Evolutionary conservation across 2,329 filamentous ascomycete species (phyloP).

Genomic region (Cucurbitaria berberidis): DNA sequence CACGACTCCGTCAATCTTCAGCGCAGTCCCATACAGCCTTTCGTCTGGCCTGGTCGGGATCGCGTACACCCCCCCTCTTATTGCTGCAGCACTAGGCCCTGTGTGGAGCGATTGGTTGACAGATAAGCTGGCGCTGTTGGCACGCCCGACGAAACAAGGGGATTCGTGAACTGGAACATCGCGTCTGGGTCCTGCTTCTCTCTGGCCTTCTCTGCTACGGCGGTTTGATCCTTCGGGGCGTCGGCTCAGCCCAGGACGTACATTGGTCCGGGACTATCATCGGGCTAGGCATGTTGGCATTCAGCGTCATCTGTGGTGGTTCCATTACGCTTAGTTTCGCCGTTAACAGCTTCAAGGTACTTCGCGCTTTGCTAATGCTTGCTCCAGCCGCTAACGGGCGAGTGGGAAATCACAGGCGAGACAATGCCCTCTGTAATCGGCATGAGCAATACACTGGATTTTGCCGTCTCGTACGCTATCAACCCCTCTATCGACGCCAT

Average conservation of each 20-base stretch:
- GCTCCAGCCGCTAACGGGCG: neutral
- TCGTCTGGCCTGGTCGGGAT: neutral
- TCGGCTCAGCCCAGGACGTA: neutral
- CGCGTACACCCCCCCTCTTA: neutral
- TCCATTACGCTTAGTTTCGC: neutral
- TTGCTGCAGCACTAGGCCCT: neutral
- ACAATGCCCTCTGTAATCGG: slow-evolving; percentile 2
- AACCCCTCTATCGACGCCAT: slow-evolving; percentile 1
- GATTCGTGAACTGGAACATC: neutral
- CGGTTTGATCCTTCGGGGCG: neutral
- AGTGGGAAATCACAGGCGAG: neutral
- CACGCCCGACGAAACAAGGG: neutral
- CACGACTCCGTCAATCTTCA: neutral
- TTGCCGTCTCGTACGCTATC: slow-evolving; percentile 2
- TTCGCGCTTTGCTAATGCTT: neutral
- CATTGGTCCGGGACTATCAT: neutral
- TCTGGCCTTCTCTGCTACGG: neutral
- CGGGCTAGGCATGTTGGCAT: neutral
- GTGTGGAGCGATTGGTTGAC: neutral
- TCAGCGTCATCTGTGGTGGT: neutral
- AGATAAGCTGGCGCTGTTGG: neutral
- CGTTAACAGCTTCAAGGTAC: neutral
- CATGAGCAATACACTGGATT: slow-evolving; percentile 4
- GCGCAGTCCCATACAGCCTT: neutral
- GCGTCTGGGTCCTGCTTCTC: neutral